These are phyloP conservation scores for Coemansia sp. DNA, from an alignment of 192 early-diverging fungal genomes.

Conservation along the genomic window DNA sequence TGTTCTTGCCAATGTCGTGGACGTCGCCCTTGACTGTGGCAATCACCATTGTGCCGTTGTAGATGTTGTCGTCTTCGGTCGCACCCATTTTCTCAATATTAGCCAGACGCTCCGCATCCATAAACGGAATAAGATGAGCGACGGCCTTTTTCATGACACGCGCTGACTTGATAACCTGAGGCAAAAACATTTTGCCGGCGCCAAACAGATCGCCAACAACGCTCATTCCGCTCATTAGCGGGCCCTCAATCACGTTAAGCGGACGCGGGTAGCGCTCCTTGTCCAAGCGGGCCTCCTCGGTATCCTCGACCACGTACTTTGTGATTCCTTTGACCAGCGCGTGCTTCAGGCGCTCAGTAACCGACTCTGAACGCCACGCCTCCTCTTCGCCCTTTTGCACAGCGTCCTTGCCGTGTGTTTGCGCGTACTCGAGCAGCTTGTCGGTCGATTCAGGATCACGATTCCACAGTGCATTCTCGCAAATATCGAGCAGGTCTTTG, in stretches of 20 bases:
- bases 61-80: slow-evolving; percentile 66
- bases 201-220: slow-evolving; percentile 94
- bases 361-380: slow-evolving; percentile 78
- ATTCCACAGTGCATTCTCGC: slow-evolving; percentile 93
- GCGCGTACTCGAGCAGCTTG: slow-evolving; percentile 88
- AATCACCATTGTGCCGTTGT: slow-evolving; percentile 87
- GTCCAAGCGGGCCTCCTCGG: slow-evolving; percentile 85
- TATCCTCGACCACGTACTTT: slow-evolving; percentile 89
- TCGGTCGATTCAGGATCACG: slow-evolving; percentile 88
- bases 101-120: slow-evolving; percentile 85
- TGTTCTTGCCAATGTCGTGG: slow-evolving; percentile 98
- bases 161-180: slow-evolving; percentile 95
- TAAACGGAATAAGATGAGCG: slow-evolving; percentile 90
- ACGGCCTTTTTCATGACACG: slow-evolving; percentile 99
- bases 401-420: slow-evolving; percentile 68
- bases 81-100: slow-evolving; percentile 60
- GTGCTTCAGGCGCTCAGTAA: slow-evolving; percentile 73
- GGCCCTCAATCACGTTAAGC: slow-evolving; percentile 94
- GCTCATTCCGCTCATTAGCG: slow-evolving; percentile 93
- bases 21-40: slow-evolving; percentile 98
- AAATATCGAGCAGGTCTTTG: slow-evolving; percentile 87
- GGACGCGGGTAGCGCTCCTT: slow-evolving; percentile 76
- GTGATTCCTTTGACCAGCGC: slow-evolving; percentile 93
- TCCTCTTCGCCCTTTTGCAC: slow-evolving; percentile 74
- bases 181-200: slow-evolving; percentile 95